Evolutionary conservation across 2,329 filamentous ascomycete genomes (phyloP), one percentile per base, ranked within the genome.

Genomic region (Cladosporium oxysporum): DNA sequence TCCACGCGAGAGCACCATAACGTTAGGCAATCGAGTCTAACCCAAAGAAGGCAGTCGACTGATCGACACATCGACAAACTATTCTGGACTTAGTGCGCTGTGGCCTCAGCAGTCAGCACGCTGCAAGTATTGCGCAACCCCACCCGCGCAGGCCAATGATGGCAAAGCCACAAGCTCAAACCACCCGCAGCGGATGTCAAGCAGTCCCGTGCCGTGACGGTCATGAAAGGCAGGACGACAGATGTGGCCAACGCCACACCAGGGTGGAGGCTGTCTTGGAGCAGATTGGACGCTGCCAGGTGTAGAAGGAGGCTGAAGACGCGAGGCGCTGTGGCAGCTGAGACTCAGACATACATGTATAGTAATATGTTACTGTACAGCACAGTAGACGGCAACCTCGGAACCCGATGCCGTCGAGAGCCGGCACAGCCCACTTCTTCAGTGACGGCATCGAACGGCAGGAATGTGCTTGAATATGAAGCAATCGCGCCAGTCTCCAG

Each of bases 71-170:
- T 47, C 35, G 50, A 33, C 49, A 23, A 14, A 2, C 57, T 31
- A 23, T n/a, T 47, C 14, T 44, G 50, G 50, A 41, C 11, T 21
- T 57, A 47, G 49, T 18, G 61, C 50, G 33, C 33, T 47, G 5
- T 29, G 35, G 50, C 35, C 61, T 53, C 61, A 62, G 59, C 44
- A 62, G 60, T 55, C 49, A 62, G 60, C 60, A 53, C 60, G 29
- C 61, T 44, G 49, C 61, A 55, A 26, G 61, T 63, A 63, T 63
- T 57, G 49, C 61, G 61, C 50, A 44, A 63, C 50, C 35, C 50
- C 61, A 33, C 29, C 14, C 61, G 18, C 5, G 8, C 37, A 47
- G 59, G 28, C 61, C 61, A 63, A 63, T 63, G 61, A 57, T 47
- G 29, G 29, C 52, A 28, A 44, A 18, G 61, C 35, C 33, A 49